Evolutionary conservation across 2,329 filamentous ascomycete species (phyloP).

Genomic region (Atkinsonella hypoxylon): DNA sequence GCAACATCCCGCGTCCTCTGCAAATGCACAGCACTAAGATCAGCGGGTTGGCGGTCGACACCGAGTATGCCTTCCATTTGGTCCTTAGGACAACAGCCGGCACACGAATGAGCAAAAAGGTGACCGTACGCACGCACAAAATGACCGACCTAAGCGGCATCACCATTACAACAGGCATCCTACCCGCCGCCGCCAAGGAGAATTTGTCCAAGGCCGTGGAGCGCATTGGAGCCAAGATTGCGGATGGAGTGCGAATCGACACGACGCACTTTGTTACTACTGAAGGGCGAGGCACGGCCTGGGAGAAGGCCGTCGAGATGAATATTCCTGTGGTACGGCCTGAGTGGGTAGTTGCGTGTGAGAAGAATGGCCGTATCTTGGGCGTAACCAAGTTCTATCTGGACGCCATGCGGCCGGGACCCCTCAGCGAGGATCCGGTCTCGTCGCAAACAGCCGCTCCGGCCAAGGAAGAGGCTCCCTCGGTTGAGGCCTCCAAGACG

Average conservation of each 20-base stretch:
- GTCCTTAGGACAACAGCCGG: slow-evolving; percentile 85
- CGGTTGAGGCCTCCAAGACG: slow-evolving; percentile 15
- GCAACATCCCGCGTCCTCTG: slow-evolving; percentile 77
- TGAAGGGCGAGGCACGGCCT: slow-evolving; percentile 75
- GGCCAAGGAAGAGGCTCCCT: slow-evolving; percentile 12
- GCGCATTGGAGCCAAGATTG: slow-evolving; percentile 83
- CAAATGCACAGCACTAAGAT: slow-evolving; percentile 95
- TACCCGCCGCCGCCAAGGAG: slow-evolving; percentile 63
- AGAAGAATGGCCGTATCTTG: slow-evolving; percentile 81
- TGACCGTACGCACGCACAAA: slow-evolving; percentile 86
- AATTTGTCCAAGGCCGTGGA: slow-evolving; percentile 64
- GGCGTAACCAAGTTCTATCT: slow-evolving; percentile 94
- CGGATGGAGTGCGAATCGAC: slow-evolving; percentile 84
- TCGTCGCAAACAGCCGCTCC: slow-evolving; percentile 18
- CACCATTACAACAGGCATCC: slow-evolving; percentile 81
- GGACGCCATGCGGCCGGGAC: slow-evolving; percentile 53
- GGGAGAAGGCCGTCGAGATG: slow-evolving; percentile 96
- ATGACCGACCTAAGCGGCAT: slow-evolving; percentile 97
- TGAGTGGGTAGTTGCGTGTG: slow-evolving; percentile 96
- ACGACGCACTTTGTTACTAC: slow-evolving; percentile 98
- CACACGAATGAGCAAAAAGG: slow-evolving; percentile 70
- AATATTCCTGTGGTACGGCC: slow-evolving; percentile 95
- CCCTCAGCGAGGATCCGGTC: slow-evolving; percentile 22
- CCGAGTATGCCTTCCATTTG: slow-evolving; percentile 89
- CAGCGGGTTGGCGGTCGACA: slow-evolving; percentile 88